Percentiles rank a stretch among this genome's conserved stretches.
These are phyloP conservation scores for Colletotrichum sp. DNA, from an alignment of 2,329 filamentous ascomycete genomes.

Conservation along the genomic window DNA sequence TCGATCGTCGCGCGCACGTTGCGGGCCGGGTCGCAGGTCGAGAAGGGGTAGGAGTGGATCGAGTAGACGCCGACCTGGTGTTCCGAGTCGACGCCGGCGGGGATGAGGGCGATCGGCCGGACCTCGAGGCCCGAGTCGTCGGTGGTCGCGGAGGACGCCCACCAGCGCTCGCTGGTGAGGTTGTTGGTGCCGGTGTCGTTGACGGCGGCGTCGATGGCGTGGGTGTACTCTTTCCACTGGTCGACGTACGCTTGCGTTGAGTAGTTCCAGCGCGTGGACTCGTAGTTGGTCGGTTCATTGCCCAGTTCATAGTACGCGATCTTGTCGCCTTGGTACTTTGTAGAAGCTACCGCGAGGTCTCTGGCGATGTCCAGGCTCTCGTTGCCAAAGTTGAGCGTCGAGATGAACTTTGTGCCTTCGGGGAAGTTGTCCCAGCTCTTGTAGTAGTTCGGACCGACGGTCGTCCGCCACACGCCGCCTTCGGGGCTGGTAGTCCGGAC, in stretches of 20 bases:
- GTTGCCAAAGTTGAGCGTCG: conserved; percentile 23
- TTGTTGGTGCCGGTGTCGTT: neutral
- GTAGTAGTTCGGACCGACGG: conserved; percentile 1
- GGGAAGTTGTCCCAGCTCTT: conserved; percentile 22
- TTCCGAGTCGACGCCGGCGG: conserved; percentile 19
- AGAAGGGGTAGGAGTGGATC: conserved; percentile 17
- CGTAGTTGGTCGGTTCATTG: conserved; percentile 23
- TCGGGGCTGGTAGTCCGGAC: conserved; percentile 22
- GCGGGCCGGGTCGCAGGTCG: conserved; percentile 7
- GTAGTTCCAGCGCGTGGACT: conserved; percentile 12
- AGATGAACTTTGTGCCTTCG: conserved; percentile 18
- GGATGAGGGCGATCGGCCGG: conserved; percentile 21
- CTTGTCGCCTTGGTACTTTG: conserved; percentile 10
- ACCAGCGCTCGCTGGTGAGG: conserved; percentile 12
- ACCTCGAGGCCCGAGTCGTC: conserved; percentile 21
- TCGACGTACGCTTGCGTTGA: conserved; percentile 17
- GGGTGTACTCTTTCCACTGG: conserved; percentile 5
- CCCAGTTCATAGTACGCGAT: conserved; percentile 23
- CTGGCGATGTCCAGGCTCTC: conserved; percentile 21
- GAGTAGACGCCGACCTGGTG: conserved; percentile 18
- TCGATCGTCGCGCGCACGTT: neutral
- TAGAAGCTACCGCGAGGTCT: conserved; percentile 21
- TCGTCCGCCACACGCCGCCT: conserved; percentile 15
- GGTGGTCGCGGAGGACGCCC: conserved; percentile 24
- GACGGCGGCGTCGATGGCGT: conserved; percentile 1